Conservation (phyloP, 1,284 basidiomycete species). For the Cryptococcus hybrid region DNA sequence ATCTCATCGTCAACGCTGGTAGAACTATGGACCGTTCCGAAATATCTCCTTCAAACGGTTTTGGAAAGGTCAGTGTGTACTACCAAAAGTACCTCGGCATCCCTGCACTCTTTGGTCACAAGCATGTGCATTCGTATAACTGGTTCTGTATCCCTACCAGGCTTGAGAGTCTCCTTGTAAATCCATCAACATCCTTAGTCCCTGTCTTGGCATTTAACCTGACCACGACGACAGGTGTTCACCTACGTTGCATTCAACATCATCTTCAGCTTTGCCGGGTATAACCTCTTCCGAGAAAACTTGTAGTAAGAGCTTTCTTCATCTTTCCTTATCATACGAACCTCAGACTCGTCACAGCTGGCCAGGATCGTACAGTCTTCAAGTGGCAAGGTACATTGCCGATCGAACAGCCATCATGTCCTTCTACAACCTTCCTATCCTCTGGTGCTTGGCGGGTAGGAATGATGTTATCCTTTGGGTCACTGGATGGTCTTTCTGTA, state of each 20-base stretch:
- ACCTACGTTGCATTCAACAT: constrained; percentile 28
- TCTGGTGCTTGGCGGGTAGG: constrained; percentile 28
- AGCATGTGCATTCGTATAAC: constrained; percentile 23
- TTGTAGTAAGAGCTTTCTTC: constrained; percentile 12
- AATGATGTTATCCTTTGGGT: constrained; percentile 38
- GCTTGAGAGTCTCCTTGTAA: constrained; percentile 25
- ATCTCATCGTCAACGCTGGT: neutral
- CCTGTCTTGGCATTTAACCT: neutral
- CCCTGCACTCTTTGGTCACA: constrained; percentile 25
- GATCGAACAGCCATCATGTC: constrained; percentile 33
- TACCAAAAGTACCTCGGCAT: constrained; percentile 18
- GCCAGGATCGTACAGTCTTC: constrained; percentile 2
- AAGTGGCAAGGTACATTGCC: constrained; percentile 22
- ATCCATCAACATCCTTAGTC: neutral
- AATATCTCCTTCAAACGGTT: neutral
- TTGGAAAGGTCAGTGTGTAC: constrained; percentile 4
- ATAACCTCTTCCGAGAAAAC: constrained; percentile 56
- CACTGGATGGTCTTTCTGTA: constrained; percentile 31
- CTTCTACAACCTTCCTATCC: constrained; percentile 31
- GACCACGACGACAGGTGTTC: constrained; percentile 17
- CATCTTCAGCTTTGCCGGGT: constrained; percentile 48
- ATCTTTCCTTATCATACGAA: neutral
- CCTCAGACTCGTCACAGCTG: constrained; percentile 2
- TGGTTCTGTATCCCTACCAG: constrained; percentile 28
- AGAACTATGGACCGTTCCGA: neutral